Percentiles rank a stretch among this genome's conserved stretches.
phyloP scores from a whole-genome alignment of 257 asterid genomes.

The Ophiorrhiza pumila region DNA sequence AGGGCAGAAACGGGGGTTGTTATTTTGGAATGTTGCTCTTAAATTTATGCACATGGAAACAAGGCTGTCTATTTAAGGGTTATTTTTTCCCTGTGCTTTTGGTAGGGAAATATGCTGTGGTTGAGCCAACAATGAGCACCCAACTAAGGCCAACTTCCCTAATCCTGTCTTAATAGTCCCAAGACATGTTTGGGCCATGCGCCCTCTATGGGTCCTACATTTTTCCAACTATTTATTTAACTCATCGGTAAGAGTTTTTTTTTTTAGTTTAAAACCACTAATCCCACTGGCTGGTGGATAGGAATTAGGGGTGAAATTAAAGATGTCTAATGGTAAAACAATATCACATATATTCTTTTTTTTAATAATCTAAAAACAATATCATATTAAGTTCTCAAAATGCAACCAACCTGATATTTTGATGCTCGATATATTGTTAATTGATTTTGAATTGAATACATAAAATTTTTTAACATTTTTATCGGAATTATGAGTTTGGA shows the following conservation, averaged over 20 bases:
- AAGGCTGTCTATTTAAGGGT: slow-evolving; percentile 34
- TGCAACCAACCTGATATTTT: no score
- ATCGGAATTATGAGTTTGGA: no score
- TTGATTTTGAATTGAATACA: no score
- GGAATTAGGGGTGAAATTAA: no score
- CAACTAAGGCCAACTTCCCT: slow-evolving; percentile 25
- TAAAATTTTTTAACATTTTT: no score
- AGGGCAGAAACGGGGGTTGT: slow-evolving; percentile 18
- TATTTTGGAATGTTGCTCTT: slow-evolving; percentile 42
- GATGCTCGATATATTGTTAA: no score
- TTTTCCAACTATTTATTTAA: slow-evolving; percentile 19
- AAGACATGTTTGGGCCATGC: slow-evolving; percentile 47
- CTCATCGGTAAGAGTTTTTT: background rate
- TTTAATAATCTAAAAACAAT: no score
- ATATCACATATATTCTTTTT: no score
- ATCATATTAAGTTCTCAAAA: no score
- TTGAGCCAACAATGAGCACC: slow-evolving; percentile 33
- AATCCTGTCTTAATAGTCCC: slow-evolving; percentile 51
- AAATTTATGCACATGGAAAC: slow-evolving; percentile 51
- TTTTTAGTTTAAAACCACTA: background rate
- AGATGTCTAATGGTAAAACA: no score
- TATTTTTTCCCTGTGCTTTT: slow-evolving; percentile 24
- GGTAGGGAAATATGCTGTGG: slow-evolving; percentile 43
- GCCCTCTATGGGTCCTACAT: slow-evolving; percentile 41
- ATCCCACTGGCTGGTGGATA: no score